Conservation (phyloP, 441 rosid genomes). For the Syzygium malaccense region DNA sequence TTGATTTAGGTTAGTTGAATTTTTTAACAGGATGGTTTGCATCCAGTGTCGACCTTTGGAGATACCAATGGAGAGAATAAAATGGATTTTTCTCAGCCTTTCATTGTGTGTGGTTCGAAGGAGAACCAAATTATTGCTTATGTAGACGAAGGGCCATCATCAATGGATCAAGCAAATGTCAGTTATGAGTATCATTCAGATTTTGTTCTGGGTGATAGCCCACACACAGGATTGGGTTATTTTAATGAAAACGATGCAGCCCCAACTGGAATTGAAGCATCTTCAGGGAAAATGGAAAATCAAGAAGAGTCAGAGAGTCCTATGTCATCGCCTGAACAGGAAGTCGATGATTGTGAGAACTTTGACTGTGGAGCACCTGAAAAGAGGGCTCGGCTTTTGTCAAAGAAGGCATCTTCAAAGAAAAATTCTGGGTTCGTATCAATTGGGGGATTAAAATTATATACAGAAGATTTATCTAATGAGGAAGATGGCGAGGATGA, state of each 20-base stretch:
- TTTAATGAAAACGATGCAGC: constrained; percentile 38
- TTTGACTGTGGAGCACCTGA: constrained; percentile 8
- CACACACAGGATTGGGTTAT: constrained; percentile 65
- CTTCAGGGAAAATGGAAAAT: constrained; percentile 35
- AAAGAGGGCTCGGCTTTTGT: constrained; percentile 26
- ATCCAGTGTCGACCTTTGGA: constrained; percentile 3
- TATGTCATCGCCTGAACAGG: constrained; percentile 25
- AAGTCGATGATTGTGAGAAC: constrained; percentile 19
- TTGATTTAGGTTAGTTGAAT: background rate
- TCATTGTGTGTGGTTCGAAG: constrained; percentile 41
- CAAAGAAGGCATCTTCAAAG: constrained; percentile 19
- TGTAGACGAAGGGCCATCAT: constrained; percentile 44
- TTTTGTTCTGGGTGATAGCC: constrained; percentile 52
- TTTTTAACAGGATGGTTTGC: constrained; percentile 28
- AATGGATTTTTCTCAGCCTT: constrained; percentile 20
- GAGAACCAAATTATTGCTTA: constrained; percentile 47
- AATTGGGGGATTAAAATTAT: background rate
- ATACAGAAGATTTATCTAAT: constrained; percentile 64
- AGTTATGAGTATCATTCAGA: constrained; percentile 50
- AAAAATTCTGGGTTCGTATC: constrained; percentile 22
- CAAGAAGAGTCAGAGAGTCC: constrained; percentile 18
- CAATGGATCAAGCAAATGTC: constrained; percentile 23
- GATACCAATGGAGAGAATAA: constrained; percentile 7
- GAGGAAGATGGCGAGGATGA: constrained; percentile 44
- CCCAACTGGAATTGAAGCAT: constrained; percentile 31